phyloP scores from a whole-genome alignment of 306 rosid genomes.

The Pueraria montana region DNA sequence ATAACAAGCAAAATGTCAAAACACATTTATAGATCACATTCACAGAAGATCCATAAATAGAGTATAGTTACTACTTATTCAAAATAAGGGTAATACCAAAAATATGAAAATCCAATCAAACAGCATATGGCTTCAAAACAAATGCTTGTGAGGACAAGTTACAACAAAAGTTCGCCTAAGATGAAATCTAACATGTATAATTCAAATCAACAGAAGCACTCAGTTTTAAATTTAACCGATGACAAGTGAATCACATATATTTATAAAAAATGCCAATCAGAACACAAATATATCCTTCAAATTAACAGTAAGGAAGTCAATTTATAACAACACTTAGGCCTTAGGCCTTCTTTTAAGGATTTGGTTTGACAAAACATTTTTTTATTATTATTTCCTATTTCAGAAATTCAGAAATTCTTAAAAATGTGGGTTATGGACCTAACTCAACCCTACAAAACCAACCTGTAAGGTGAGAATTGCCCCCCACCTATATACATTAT shows the following conservation, averaged over 20 bases:
- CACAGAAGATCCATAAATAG: neutral
- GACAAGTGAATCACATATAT: neutral
- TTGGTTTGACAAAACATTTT: neutral
- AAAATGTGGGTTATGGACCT: too few relatives aligned
- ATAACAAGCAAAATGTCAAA: constrained; percentile 23
- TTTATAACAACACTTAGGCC: neutral
- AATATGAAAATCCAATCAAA: constrained; percentile 12
- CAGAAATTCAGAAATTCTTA: neutral
- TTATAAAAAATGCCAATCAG: neutral
- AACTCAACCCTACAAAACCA: too few relatives aligned
- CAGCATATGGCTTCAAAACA: neutral
- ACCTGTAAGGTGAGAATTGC: too few relatives aligned
- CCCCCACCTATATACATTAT: too few relatives aligned
- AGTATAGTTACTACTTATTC: neutral
- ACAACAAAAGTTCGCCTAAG: too few relatives aligned
- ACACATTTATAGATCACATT: neutral
- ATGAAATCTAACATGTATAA: neutral
- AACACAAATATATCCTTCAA: neutral
- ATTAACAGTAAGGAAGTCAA: neutral
- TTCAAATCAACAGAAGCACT: constrained; percentile 11
- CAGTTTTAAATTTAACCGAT: neutral
- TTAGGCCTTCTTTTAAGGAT: neutral
- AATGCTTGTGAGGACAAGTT: neutral
- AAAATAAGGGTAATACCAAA: constrained; percentile 3
- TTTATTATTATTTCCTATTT: neutral